A percentile compares a stretch with the other conserved stretches of the same genome.
These are phyloP conservation scores for Penicillium aurantiogriseum DNA, from an alignment of 2,329 filamentous ascomycete genomes.

Conservation along the genomic window DNA sequence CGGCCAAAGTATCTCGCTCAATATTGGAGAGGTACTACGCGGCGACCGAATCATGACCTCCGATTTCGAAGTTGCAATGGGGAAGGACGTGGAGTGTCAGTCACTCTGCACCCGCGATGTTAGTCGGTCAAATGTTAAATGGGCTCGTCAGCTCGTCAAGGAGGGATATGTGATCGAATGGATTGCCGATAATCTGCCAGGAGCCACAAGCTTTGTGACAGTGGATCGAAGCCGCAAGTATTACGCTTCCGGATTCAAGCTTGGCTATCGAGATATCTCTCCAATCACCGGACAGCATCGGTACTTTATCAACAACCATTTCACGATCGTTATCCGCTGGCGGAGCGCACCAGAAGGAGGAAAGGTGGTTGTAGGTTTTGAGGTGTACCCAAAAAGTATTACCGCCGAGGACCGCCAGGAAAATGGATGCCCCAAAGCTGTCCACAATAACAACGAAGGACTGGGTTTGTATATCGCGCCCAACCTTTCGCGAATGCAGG, in stretches of 20 bases:
- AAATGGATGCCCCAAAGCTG: conserved; percentile 65
- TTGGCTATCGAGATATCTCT: conserved; percentile 71
- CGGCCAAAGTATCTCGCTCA: conserved; percentile 75
- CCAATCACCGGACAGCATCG: conserved; percentile 58
- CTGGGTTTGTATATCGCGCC: conserved; percentile 68
- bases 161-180: conserved; percentile 86
- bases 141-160: conserved; percentile 69
- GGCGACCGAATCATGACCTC: conserved; percentile 83
- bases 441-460: conserved; percentile 61
- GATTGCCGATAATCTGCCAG: conserved; percentile 90
- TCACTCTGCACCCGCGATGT: conserved; percentile 70
- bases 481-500: conserved; percentile 57
- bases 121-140: conserved; percentile 61
- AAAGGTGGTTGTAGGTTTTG: conserved; percentile 82
- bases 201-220: conserved; percentile 83
- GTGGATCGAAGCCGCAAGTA: conserved; percentile 82
- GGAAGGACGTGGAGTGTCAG: conserved; percentile 69
- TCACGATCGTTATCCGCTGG: conserved; percentile 79
- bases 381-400: conserved; percentile 85
- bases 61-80: conserved; percentile 78
- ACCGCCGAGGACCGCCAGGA: conserved; percentile 60
- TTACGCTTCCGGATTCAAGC: conserved; percentile 85
- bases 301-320: conserved; percentile 83
- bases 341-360: conserved; percentile 68
- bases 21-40: conserved; percentile 81